Evolutionary conservation across 2,329 filamentous ascomycete genomes (phyloP).

Genomic region (Aspergillus japonicus): DNA sequence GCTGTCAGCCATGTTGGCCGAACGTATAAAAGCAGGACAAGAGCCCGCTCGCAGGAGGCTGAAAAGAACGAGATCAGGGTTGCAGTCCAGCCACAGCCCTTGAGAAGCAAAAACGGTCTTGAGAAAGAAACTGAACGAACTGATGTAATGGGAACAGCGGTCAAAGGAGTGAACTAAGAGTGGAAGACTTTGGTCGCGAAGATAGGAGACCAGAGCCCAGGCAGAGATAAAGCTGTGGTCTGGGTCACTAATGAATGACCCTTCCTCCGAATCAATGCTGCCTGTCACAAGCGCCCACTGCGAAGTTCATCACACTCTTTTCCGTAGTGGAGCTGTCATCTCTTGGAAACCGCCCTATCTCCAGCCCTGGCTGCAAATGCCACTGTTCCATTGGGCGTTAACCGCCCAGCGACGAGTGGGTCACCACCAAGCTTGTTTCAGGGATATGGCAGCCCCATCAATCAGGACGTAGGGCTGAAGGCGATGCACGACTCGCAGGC

Average conservation of each 20-base stretch:
- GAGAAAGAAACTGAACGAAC: not conserved
- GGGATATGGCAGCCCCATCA: not conserved
- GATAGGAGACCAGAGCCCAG: not conserved
- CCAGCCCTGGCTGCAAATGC: not conserved
- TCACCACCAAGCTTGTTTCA: not conserved
- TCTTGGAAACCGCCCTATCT: not conserved
- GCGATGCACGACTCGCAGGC: not conserved
- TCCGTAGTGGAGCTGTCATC: not conserved
- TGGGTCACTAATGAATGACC: no score
- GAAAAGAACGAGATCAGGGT: not conserved
- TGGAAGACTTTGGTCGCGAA: not conserved
- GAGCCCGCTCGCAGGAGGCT: not conserved
- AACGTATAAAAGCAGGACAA: not conserved
- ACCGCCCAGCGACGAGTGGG: not conserved
- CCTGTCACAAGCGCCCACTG: not conserved
- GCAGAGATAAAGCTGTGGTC: not conserved
- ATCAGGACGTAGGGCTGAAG: not conserved
- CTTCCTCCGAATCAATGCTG: not conserved
- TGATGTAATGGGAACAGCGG: not conserved
- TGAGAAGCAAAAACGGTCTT: not conserved
- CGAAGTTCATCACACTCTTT: no score
- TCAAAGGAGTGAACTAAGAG: not conserved
- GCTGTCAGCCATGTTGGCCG: not conserved
- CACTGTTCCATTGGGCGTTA: not conserved
- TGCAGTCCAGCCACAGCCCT: constrained; percentile 1